Conservation (phyloP, 192 early-diverging fungal genomes). For the Pilobolus umbonatus region DNA sequence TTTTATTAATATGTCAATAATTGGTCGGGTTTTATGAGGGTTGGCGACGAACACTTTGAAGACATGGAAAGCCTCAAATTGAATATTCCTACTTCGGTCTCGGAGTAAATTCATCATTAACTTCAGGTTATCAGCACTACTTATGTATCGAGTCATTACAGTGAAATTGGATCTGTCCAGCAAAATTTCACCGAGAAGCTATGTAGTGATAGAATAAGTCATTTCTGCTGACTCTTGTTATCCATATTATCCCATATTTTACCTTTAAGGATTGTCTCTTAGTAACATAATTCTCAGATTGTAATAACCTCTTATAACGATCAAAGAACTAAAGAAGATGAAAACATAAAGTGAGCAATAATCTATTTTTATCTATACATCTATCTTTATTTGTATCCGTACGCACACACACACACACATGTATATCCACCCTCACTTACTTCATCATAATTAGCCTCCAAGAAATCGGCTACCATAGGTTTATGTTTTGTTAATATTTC, state of each 20-base stretch:
- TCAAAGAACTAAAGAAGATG: slow-evolving; percentile 65
- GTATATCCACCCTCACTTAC: slow-evolving; percentile 33
- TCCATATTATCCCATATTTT: slow-evolving; percentile 20
- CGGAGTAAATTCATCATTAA: slow-evolving; percentile 96
- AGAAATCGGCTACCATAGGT: slow-evolving; percentile 81
- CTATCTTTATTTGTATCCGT: too few species aligned
- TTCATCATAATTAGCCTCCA: slow-evolving; percentile 85
- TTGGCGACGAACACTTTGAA: slow-evolving; percentile 99
- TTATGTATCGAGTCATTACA: slow-evolving; percentile 95
- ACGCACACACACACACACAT: too few species aligned
- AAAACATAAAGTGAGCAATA: background rate
- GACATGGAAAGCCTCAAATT: slow-evolving; percentile 99
- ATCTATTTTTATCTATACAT: too few species aligned
- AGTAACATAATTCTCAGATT: slow-evolving; percentile 96
- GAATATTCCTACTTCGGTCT: slow-evolving; percentile 96
- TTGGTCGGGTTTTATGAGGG: slow-evolving; percentile 91
- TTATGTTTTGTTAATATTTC: slow-evolving; percentile 96
- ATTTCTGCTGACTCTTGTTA: background rate
- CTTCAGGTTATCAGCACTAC: slow-evolving; percentile 88
- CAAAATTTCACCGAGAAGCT: slow-evolving; percentile 95
- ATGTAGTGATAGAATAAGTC: background rate
- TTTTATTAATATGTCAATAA: slow-evolving; percentile 86
- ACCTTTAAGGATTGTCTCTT: slow-evolving; percentile 98
- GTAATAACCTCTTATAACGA: slow-evolving; percentile 77
- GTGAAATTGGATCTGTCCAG: slow-evolving; percentile 92